These are phyloP conservation scores for Nemania bipapillata DNA, from an alignment of 2,329 filamentous ascomycete genomes.

Conservation along the genomic window DNA sequence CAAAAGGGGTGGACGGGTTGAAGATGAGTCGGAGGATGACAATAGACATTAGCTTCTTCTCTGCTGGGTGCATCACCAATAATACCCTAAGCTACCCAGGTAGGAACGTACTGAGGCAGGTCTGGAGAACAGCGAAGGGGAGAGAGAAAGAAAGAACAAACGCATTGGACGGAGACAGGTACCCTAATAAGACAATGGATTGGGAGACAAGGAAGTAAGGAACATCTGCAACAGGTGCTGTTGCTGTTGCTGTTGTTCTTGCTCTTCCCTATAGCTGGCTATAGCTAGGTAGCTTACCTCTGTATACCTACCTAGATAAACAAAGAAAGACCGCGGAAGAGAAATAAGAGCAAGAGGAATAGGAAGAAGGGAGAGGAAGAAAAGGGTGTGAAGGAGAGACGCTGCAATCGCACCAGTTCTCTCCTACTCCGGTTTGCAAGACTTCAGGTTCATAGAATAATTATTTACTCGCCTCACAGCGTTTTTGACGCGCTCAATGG, in stretches of 20 bases:
- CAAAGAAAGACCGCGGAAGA: too few species aligned
- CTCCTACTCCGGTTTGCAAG: conserved; percentile 18
- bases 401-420: conserved; percentile 20
- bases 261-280: not conserved
- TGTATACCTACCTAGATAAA: too few species aligned
- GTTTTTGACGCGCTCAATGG: conserved; percentile 36
- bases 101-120: conserved; percentile 17
- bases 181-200: conserved; percentile 11
- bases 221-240: conserved; percentile 7
- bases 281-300: conserved; percentile 22
- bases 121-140: conserved; percentile 27
- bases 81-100: not conserved
- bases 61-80: conserved; percentile 27
- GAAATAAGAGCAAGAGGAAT: too few species aligned
- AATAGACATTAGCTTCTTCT: conserved; percentile 17
- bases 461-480: conserved; percentile 20
- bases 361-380: conserved; percentile 4
- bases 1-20: conserved; percentile 39
- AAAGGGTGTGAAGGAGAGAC: conserved; percentile 21
- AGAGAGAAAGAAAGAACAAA: conserved; percentile 28
- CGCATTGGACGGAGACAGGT: conserved; percentile 19
- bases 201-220: conserved; percentile 14
- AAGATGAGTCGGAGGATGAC: conserved; percentile 27
- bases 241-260: too few species aligned
- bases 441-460: conserved; percentile 23